These are phyloP conservation scores for Basidioascus undulatus DNA, from an alignment of 768 basidiomycete genomes.

Conservation along the genomic window DNA sequence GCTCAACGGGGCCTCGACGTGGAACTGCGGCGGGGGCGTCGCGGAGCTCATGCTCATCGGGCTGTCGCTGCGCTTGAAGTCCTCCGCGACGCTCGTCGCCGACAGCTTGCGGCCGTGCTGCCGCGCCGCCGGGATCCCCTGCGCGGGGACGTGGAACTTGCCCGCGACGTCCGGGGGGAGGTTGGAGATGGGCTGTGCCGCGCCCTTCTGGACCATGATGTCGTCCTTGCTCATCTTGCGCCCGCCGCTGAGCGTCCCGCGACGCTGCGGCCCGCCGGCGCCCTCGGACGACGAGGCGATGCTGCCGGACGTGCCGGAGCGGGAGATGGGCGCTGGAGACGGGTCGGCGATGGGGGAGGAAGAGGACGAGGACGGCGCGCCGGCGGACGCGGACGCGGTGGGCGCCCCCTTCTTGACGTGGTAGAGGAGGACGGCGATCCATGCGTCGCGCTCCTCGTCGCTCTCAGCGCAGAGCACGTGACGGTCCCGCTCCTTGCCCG, in stretches of 20 bases:
- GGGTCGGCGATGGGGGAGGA: background rate
- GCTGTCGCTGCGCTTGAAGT: background rate
- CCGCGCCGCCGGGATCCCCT: too few relatives aligned
- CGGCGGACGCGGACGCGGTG: conserved; percentile 25
- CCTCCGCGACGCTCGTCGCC: background rate
- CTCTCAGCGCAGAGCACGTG: conserved; percentile 95
- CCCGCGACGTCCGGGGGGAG: conserved; percentile 30
- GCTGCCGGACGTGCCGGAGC: conserved; percentile 1
- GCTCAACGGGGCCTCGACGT: too few relatives aligned
- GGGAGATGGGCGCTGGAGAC: conserved; percentile 8
- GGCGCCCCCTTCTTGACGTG: conserved; percentile 53
- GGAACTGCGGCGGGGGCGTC: too few relatives aligned
- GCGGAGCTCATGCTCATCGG: too few relatives aligned
- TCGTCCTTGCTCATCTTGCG: conserved; percentile 27
- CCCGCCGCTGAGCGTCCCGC: background rate
- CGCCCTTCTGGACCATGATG: conserved; percentile 28
- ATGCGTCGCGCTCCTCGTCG: conserved; percentile 71
- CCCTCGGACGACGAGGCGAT: background rate
- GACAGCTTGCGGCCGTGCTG: too few relatives aligned
- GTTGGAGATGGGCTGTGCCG: conserved; percentile 32
- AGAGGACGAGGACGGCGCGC: conserved; percentile 18
- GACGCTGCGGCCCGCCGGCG: too few relatives aligned
- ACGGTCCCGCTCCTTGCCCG: conserved; percentile 38
- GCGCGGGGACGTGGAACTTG: too few relatives aligned
- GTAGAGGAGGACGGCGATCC: conserved; percentile 81